Base-by-base conservation (phyloP, 2,329 filamentous ascomycete genomes). In the Aspergillus ibericus region DNA sequence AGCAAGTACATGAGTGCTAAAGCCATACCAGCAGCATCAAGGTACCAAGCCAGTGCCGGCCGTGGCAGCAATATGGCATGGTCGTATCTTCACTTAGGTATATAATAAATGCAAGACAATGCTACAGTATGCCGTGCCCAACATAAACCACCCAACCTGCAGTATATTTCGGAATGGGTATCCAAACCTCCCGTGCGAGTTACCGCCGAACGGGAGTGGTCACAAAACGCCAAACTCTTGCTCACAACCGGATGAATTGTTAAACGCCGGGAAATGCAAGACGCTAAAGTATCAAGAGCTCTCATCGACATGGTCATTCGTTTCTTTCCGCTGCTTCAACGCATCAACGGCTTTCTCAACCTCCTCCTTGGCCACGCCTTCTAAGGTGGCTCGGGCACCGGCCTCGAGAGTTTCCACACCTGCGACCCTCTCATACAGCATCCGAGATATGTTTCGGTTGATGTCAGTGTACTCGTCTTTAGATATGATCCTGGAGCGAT, bases 391-490 rank as follows among this genome's bases (percentile, higher is more conserved):
- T 58, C 87, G 84, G 56, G 85, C 85, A 27, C 86, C 84, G 20
- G 88, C 83, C 68, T 90, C 85, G 29, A 95, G 81, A 22, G 80
- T 76, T 18, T 81, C 77, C 13, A 81, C 81, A 36, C 81, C 81
- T 5, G 81, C 82, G 25, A 86, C 82, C 48, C 80, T 79, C 32
- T 87, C 92, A 76, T 99, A 99, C 59, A 99, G 81, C 77, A 89
- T 90, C 58, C 92, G 88, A 42, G 92, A 97, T 34, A 98, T 88
- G 60, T 90, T 88, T 62, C 92, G 88, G 72, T 98, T 98, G 76
- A 98, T 96, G 57, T 87, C 86, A 2, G 91, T 93, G 74, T 96
- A 99, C 75, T 97, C 89, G 59, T 96, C 91, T 66, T 92, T 91
- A 16, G 88, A 92, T 61, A 98, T 83, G 62, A 88, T 85, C 66